A percentile compares a stretch with the other conserved stretches of the same genome.
Evolutionary conservation across 163 green algal species (phyloP).

Genomic region (Chlamydomonas reinhardtii): DNA sequence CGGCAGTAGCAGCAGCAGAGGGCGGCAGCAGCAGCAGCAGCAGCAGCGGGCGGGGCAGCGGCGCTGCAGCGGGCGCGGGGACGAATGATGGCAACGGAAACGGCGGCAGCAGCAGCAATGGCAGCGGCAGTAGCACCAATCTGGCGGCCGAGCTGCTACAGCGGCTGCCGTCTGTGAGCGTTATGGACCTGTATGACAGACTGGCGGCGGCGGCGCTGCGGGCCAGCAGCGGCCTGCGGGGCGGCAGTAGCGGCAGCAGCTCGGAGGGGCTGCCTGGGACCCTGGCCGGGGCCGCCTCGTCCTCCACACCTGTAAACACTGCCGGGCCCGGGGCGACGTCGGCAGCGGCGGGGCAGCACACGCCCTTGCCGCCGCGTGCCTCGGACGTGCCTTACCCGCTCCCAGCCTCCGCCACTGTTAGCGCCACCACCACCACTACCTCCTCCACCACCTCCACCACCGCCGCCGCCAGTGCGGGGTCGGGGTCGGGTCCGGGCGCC

Average conservation of each 20-base stretch:
- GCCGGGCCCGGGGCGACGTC: not conserved
- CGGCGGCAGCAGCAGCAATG: not conserved
- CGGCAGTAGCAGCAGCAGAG: not conserved
- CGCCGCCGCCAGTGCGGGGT: not conserved
- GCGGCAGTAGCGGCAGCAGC: conserved; percentile 24
- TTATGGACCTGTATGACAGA: conserved; percentile 21
- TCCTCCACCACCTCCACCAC: not conserved
- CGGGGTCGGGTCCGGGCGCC: too few species aligned
- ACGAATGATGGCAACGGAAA: not conserved
- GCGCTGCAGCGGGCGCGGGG: too few species aligned
- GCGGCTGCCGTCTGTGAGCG: not conserved
- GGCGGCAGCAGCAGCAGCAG: not conserved
- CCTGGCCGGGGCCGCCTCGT: too few species aligned
- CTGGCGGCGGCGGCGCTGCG: conserved; percentile 10
- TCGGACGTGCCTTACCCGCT: not conserved
- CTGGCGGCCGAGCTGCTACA: too few species aligned
- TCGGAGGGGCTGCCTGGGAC: too few species aligned
- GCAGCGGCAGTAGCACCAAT: conserved; percentile 17
- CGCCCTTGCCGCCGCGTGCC: not conserved
- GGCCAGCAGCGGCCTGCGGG: not conserved
- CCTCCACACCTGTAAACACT: too few species aligned
- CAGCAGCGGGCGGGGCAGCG: not conserved
- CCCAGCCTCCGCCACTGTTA: not conserved
- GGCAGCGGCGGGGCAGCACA: not conserved
- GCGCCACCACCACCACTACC: too few species aligned